Evolutionary conservation across 371 early-diverging fungal species (phyloP).

Genomic region (Dichotomocladium elegans): DNA sequence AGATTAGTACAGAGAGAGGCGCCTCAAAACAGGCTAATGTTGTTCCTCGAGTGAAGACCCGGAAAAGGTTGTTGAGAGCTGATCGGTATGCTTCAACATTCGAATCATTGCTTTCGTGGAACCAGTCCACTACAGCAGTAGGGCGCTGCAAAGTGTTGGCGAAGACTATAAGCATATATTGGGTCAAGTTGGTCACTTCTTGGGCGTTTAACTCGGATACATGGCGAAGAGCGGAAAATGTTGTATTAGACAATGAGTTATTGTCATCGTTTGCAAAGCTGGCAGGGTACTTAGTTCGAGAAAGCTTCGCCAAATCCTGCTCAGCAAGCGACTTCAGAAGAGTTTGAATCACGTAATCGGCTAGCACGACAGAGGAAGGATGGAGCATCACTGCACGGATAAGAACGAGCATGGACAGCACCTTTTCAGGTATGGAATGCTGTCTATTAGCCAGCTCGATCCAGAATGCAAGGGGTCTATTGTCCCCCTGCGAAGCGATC

Average conservation of each 20-base stretch:
- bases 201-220: neutral
- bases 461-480: slow-evolving; percentile 22
- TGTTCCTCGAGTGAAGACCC: slow-evolving; percentile 37
- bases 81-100: neutral
- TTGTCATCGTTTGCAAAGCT: neutral
- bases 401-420: slow-evolving; percentile 31
- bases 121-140: slow-evolving; percentile 3
- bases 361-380: neutral
- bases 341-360: neutral
- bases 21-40: slow-evolving; percentile 46
- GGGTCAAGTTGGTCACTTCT: neutral
- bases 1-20: slow-evolving; percentile 52
- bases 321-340: neutral
- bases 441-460: slow-evolving; percentile 20
- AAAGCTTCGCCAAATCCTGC: neutral
- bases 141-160: neutral
- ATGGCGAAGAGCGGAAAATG: neutral
- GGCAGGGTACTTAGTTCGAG: neutral
- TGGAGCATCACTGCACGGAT: slow-evolving; percentile 2
- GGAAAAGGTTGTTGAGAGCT: slow-evolving; percentile 28
- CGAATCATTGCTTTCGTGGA: neutral
- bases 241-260: slow-evolving; percentile 1
- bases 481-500: slow-evolving; percentile 13
- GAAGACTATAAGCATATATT: neutral
- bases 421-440: slow-evolving; percentile 7